Conservation (phyloP, 2,329 filamentous ascomycete species). For the Hymenoscyphus fraxineus region DNA sequence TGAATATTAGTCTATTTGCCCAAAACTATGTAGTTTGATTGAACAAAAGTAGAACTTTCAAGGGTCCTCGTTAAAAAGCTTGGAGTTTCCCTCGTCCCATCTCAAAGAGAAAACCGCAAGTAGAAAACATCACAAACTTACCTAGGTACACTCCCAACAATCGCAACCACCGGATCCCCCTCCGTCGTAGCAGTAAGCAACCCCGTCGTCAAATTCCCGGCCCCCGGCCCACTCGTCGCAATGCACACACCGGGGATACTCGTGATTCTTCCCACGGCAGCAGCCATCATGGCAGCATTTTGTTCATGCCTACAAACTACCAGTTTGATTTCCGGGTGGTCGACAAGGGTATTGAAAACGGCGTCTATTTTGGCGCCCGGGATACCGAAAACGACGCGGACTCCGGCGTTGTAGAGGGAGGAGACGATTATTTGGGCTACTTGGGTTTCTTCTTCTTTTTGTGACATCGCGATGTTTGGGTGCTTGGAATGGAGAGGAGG, state of each 20-base stretch:
- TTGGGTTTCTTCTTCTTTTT: background rate
- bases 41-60: no score
- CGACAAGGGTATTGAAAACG: conserved; percentile 44
- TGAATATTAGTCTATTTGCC: background rate
- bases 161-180: conserved; percentile 45
- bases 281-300: conserved; percentile 49
- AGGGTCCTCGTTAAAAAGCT: no score
- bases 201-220: conserved; percentile 45
- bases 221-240: conserved; percentile 46
- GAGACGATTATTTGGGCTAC: conserved; percentile 18
- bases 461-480: background rate
- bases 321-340: conserved; percentile 45
- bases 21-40: background rate
- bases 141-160: conserved; percentile 44
- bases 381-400: conserved; percentile 45
- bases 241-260: conserved; percentile 45
- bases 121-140: background rate
- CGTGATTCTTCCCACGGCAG: conserved; percentile 44
- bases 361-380: conserved; percentile 47
- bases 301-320: conserved; percentile 48
- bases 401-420: conserved; percentile 36
- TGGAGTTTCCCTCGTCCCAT: no score
- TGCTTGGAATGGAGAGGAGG: background rate
- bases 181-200: conserved; percentile 46
- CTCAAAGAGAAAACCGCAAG: background rate